Base-by-base conservation (phyloP, 345 rosid species). In the Firmiana major region DNA sequence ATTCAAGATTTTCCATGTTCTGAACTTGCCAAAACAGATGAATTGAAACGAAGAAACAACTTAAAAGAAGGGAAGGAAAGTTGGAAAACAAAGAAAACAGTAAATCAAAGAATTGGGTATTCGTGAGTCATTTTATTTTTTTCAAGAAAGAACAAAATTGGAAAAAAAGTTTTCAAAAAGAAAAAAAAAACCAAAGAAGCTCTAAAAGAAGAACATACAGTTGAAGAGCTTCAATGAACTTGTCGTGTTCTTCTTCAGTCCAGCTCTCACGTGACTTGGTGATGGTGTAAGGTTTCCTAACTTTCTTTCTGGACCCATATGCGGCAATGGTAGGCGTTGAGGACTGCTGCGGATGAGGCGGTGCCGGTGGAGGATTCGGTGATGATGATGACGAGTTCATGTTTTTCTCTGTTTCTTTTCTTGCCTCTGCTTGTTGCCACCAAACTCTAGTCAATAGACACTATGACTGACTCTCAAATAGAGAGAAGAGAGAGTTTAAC, bases 181-280 rank as follows among this genome's bases (percentile, higher is more conserved):
- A 9, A 31, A 31, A 1, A 16, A 67, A 24, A 16, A 13, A 31
- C 31, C 0, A 43, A 17, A 4, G 8, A 69, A 49, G 16, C 9
- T 46, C 31, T 12, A 2, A 43, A 31, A 34, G 15, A 75, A 64
- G 38, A 26, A 70, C 79, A 21, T 86, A 96, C 99, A 93, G 78
- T 75, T 92, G 97, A 83, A 96, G 99, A 62, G 99, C 98, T 90
- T 96, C 98, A 26, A 95, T 91, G 83, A 95, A 95, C 91, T 92
- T 95, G 87, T 93, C 99, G 79, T 95, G 99, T 78, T 93, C 99
- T 84, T 95, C 98, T 36, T 95, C 99, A 6, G 97, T 89, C 99
- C 99, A 95, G 83, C 94, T 95, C 88, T 95, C 99, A 21, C 99
- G 90, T 0, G 98, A 95, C 89, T 95, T 95, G 81, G 99, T 95